Conservation (phyloP, 2,329 filamentous ascomycete genomes). For the Rutstroemia sp. region DNA sequence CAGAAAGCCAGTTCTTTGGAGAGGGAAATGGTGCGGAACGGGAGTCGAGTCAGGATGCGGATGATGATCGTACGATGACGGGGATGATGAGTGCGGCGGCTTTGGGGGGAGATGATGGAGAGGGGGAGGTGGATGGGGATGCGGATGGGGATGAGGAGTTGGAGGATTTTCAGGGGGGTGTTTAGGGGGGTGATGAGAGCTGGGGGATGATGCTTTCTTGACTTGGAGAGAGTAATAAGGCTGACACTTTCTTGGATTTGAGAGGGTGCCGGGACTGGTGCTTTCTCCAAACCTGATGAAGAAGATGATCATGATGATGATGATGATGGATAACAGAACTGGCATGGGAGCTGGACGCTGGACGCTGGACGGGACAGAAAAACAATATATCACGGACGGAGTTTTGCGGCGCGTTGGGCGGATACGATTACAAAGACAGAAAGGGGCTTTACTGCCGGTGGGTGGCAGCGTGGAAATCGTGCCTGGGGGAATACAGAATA, state of each 20-base stretch:
- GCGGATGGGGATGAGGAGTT: background rate
- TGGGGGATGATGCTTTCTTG: too few relatives aligned
- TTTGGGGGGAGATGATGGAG: background rate
- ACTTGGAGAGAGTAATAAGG: too few relatives aligned
- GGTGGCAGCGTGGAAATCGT: too few relatives aligned
- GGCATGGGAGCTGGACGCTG: background rate
- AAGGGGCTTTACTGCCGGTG: too few relatives aligned
- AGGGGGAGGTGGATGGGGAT: background rate
- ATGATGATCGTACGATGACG: conserved; percentile 8
- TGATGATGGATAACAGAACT: background rate
- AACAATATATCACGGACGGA: too few relatives aligned
- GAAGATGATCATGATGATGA: background rate
- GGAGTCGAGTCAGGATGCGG: conserved; percentile 10
- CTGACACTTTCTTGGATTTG: too few relatives aligned
- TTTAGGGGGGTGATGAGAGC: background rate
- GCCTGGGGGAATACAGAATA: too few relatives aligned
- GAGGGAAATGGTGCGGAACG: too few relatives aligned
- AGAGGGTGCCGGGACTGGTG: too few relatives aligned
- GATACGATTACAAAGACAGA: too few relatives aligned
- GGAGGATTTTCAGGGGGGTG: background rate
- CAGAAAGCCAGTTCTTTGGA: conserved; percentile 39
- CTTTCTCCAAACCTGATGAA: background rate
- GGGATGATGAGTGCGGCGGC: conserved; percentile 4
- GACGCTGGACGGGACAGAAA: background rate
- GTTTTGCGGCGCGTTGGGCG: too few relatives aligned